Percentiles rank a stretch among this genome's conserved stretches.
phyloP scores from a whole-genome alignment of 805 yeast species.

The Spathaspora sp. region DNA sequence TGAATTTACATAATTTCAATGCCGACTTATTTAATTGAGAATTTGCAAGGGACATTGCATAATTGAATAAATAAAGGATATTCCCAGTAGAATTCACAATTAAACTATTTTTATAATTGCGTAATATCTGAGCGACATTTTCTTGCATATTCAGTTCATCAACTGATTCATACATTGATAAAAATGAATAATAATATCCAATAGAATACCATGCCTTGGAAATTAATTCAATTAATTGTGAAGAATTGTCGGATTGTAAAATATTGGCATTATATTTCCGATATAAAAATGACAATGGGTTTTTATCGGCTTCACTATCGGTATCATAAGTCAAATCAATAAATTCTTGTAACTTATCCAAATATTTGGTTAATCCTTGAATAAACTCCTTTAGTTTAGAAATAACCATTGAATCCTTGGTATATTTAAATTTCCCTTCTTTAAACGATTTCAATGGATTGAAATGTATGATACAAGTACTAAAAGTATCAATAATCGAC shows the following conservation, averaged over 20 bases:
- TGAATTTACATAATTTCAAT: conserved; percentile 42
- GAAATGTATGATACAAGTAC: conserved; percentile 29
- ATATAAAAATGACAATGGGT: conserved; percentile 32
- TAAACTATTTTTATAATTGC: conserved; percentile 31
- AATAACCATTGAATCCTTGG: conserved; percentile 15
- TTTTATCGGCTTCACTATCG: conserved; percentile 9
- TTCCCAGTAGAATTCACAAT: conserved; percentile 35
- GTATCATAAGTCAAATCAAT: conserved; percentile 27
- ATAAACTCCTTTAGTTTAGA: conserved; percentile 14
- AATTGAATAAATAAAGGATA: conserved; percentile 30
- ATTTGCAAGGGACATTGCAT: conserved; percentile 47
- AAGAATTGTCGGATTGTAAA: conserved; percentile 20
- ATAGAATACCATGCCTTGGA: conserved; percentile 36
- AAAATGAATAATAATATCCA: conserved; percentile 28
- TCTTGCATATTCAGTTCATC: conserved; percentile 14
- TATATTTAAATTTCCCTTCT: conserved; percentile 22
- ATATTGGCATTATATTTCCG: conserved; percentile 31
- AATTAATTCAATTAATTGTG: conserved; percentile 21
- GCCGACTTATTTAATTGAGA: conserved; percentile 41
- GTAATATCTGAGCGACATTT: conserved; percentile 14
- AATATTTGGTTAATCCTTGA: conserved; percentile 19
- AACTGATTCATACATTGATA: conserved; percentile 23
- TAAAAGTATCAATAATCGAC: conserved; percentile 28
- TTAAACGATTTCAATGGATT: conserved; percentile 32
- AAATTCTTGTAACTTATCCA: conserved; percentile 17